Conservation (phyloP, 75 land plant genomes). For the Larix kaempferi region DNA sequence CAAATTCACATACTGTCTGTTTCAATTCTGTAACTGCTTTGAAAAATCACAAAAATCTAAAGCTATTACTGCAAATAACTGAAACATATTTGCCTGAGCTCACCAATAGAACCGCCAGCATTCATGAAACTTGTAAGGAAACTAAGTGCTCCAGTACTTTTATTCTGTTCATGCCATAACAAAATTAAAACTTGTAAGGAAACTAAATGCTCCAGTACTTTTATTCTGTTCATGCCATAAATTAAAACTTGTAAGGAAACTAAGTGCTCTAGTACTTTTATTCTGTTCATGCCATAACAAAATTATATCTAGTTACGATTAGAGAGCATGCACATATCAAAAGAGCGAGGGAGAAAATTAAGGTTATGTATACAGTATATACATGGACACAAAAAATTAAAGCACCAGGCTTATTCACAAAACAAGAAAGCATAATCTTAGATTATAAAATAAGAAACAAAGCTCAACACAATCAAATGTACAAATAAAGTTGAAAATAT, state of each 20-base stretch:
- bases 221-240: conserved; percentile 89
- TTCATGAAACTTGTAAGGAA: conserved; percentile 87
- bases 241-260: conserved; percentile 82
- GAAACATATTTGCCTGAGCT: conserved; percentile 7
- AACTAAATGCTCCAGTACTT: conserved; percentile 91
- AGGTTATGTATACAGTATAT: too few relatives aligned
- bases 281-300: conserved; percentile 41
- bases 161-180: conserved; percentile 50
- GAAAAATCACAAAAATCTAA: background rate
- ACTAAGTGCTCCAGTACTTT: conserved; percentile 92
- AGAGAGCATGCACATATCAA: background rate
- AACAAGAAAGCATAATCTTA: background rate
- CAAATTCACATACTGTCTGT: background rate
- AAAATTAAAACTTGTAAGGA: conserved; percentile 56
- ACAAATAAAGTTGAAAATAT: background rate
- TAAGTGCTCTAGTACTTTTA: conserved; percentile 90
- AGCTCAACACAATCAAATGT: background rate
- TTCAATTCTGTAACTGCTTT: background rate
- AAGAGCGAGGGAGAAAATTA: background rate
- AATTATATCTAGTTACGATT: background rate
- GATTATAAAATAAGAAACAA: too few relatives aligned
- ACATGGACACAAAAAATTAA: background rate
- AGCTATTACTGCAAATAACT: background rate
- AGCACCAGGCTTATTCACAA: background rate
- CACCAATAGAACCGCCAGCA: conserved; percentile 71